Evolutionary conservation across 2,329 filamentous ascomycete species (phyloP), one percentile per base, ranked within the genome.

Genomic region (Colletotrichum eremochloae): DNA sequence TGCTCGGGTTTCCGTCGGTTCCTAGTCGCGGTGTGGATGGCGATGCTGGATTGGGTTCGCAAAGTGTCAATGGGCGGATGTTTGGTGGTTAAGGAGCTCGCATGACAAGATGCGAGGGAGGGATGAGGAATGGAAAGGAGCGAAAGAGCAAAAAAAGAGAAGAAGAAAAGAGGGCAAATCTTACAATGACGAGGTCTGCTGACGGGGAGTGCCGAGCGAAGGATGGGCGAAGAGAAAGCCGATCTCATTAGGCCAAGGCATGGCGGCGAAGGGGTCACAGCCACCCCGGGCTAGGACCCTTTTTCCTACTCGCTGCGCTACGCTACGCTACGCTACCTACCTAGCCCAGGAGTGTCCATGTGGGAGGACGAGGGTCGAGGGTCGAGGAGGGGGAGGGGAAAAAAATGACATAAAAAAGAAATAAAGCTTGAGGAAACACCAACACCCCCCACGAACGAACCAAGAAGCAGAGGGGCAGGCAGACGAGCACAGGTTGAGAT

Each of bases 221-320:
- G 36, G 56, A 64, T 55, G 42, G 8, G 44, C 29, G 31, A 52
- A 31, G 14, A 63, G 57, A 42, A 15, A 24, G 40, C 50, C 62
- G n/a, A 11, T 40, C 38, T 56, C 18, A 11, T 64, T 24, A 2
- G 33, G 24, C 62, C 50, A 46, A 46, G 48, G 38, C 40, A 64
- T 53, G 38, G 62, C 50, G 38, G 11, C 15, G 33, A 50, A 64
- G 55, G 66, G 61, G 66, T 56, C 70, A 64, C 70, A 72, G 69
- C 69, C 66, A n/a, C 58, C 55, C 31, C 60, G 29, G 70, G 31
- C 66, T 67, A 40, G 67, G 70, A 65, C 66, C 55, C 61, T 53
- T 42, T 18, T 2, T 8, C 44, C 46, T 33, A 52, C 33, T 52
- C 33, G 46, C 60, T 46, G 20, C 20, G 2, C 44, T 46, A n/a